Evolutionary conservation across 2,329 filamentous ascomycete genomes (phyloP).

Genomic region (Ascocoryne sarcoides): DNA sequence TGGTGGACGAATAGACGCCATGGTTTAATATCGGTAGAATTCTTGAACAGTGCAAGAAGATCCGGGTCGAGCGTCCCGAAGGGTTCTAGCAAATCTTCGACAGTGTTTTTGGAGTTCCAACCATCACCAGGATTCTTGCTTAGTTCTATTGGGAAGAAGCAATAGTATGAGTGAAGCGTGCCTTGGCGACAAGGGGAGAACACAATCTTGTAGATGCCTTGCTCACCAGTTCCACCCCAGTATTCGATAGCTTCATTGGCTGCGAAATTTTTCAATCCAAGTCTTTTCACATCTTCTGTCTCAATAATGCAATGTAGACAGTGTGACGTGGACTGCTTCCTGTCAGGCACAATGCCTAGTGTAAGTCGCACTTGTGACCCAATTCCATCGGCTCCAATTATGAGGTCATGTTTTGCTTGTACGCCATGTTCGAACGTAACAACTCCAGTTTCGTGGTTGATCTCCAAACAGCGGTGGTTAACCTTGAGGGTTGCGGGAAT

Average conservation of each 20-base stretch:
- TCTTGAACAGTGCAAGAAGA: slow-evolving; percentile 18
- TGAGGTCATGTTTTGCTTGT: slow-evolving; percentile 28
- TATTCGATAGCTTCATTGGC: slow-evolving; percentile 24
- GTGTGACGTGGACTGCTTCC: slow-evolving; percentile 30
- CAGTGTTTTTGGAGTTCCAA: slow-evolving; percentile 26
- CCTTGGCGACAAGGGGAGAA: slow-evolving; percentile 32
- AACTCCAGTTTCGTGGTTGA: slow-evolving; percentile 42
- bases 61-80: slow-evolving; percentile 48
- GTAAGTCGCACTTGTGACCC: slow-evolving; percentile 54
- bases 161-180: slow-evolving; percentile 32
- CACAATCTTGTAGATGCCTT: slow-evolving; percentile 34
- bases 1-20: slow-evolving; percentile 49
- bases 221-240: slow-evolving; percentile 31
- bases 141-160: slow-evolving; percentile 28
- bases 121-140: slow-evolving; percentile 22
- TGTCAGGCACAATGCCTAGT: slow-evolving; percentile 40
- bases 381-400: slow-evolving; percentile 45
- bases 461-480: slow-evolving; percentile 35
- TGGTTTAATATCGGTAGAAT: slow-evolving; percentile 25
- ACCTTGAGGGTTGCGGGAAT: slow-evolving; percentile 41
- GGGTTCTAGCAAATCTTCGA: slow-evolving; percentile 51
- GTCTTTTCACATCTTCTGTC: slow-evolving; percentile 17
- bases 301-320: slow-evolving; percentile 31
- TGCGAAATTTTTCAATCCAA: slow-evolving; percentile 20
- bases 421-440: slow-evolving; percentile 33